Evolutionary conservation across 2,329 filamentous ascomycete species (phyloP).

Genomic region (Neodidymelliopsis sp.): DNA sequence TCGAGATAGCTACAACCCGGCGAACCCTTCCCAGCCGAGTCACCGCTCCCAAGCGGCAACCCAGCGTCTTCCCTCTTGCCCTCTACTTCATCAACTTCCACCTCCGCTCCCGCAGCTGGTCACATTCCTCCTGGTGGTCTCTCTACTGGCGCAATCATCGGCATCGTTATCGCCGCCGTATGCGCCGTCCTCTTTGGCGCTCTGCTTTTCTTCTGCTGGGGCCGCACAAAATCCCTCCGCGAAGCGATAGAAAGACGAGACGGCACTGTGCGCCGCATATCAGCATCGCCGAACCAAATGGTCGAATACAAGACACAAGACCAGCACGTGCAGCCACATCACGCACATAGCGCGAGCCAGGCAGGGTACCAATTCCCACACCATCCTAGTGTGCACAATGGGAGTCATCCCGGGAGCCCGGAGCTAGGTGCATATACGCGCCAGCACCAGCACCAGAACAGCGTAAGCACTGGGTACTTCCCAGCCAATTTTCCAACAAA

Average conservation of each 20-base stretch:
- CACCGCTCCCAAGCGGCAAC: slow-evolving; percentile 15
- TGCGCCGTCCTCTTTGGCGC: slow-evolving; percentile 28
- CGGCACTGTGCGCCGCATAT: slow-evolving; percentile 20
- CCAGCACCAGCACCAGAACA: slow-evolving; percentile 1
- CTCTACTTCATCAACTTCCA: slow-evolving; percentile 3
- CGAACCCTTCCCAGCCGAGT: slow-evolving; percentile 43
- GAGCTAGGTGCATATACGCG: background rate
- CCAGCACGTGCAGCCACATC: background rate
- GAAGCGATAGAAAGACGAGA: slow-evolving; percentile 34
- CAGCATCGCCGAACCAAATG: slow-evolving; percentile 3
- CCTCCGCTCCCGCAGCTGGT: background rate
- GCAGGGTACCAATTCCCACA: background rate
- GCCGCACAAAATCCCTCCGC: slow-evolving; percentile 29
- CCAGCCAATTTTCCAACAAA: background rate
- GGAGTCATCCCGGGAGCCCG: slow-evolving; percentile 2
- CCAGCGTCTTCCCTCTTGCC: slow-evolving; percentile 7
- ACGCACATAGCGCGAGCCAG: background rate
- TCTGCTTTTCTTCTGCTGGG: slow-evolving; percentile 39
- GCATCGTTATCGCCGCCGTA: slow-evolving; percentile 66
- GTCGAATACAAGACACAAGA: background rate
- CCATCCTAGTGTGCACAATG: background rate
- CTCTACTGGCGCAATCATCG: slow-evolving; percentile 50
- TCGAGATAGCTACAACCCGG: slow-evolving; percentile 23
- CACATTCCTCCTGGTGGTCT: slow-evolving; percentile 23
- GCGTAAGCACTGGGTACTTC: background rate